phyloP scores from a whole-genome alignment of 345 rosid species.

The Microthlaspi erraticum region DNA sequence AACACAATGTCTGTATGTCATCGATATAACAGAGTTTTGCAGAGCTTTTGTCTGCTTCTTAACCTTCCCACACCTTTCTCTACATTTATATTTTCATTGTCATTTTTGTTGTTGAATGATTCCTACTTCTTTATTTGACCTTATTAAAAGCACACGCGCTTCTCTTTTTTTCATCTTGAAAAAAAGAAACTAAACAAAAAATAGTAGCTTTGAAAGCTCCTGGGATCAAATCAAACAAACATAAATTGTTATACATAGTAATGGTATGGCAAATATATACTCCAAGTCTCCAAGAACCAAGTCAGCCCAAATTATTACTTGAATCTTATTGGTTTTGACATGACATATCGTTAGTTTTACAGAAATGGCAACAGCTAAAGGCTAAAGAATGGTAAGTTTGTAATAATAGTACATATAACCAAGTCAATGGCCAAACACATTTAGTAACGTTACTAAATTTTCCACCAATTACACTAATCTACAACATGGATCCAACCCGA shows the following conservation, averaged over 20 bases:
- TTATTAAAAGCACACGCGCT: conserved; percentile 9
- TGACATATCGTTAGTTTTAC: conserved; percentile 20
- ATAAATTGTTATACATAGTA: conserved; percentile 21
- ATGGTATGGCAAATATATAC: neutral
- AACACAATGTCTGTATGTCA: conserved; percentile 38
- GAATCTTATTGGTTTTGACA: conserved; percentile 3
- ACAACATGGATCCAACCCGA: conserved; percentile 29
- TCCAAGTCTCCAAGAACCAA: conserved; percentile 21
- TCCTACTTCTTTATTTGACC: conserved; percentile 28
- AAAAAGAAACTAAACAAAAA: neutral
- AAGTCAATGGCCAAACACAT: neutral
- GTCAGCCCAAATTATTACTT: conserved; percentile 28
- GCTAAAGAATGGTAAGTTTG: neutral
- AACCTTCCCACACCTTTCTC: conserved; percentile 6
- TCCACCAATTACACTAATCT: conserved; percentile 28
- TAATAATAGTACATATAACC: neutral
- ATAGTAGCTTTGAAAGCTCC: conserved; percentile 8
- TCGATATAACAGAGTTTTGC: conserved; percentile 42
- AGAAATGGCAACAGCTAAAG: neutral
- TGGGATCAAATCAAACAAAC: conserved; percentile 26
- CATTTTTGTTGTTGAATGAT: neutral
- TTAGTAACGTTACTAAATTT: conserved; percentile 6
- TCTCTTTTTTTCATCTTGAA: conserved; percentile 7
- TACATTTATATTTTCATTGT: neutral
- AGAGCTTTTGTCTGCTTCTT: conserved; percentile 37